Evolutionary conservation across 495 filamentous ascomycete genomes (phyloP).

Genomic region (Neurospora intermedia): DNA sequence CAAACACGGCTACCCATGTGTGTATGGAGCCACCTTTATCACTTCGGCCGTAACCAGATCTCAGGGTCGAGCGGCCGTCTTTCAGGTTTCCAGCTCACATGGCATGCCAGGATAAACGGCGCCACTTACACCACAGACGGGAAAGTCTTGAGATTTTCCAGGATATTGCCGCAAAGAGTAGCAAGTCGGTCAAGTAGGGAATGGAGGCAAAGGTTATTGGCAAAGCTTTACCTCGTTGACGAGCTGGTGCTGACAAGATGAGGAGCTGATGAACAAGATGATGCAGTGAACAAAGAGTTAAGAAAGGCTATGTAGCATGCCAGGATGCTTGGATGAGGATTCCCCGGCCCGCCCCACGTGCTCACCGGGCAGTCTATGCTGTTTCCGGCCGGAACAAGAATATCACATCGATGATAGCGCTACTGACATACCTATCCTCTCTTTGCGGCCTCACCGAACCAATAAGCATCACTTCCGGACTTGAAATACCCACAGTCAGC

Average conservation of each 20-base stretch:
- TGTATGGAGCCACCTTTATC: background rate
- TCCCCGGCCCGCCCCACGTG: background rate
- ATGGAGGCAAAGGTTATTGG: background rate
- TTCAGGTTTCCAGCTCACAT: background rate
- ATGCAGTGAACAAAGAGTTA: background rate
- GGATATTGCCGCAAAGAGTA: background rate
- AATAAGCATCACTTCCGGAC: background rate
- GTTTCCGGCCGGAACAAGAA: background rate
- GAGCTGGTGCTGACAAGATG: background rate
- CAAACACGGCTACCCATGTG: background rate
- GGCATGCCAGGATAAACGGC: background rate
- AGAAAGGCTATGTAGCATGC: background rate
- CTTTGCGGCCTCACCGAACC: background rate
- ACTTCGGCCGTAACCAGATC: background rate
- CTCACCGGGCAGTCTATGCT: background rate
- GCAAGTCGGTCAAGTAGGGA: background rate
- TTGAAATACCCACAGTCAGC: background rate
- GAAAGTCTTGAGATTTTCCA: background rate
- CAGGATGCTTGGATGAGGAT: background rate
- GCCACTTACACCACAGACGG: background rate
- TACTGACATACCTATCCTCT: background rate
- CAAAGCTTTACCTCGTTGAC: background rate
- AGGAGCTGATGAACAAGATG: background rate
- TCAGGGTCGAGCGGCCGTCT: background rate
- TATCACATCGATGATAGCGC: background rate